Evolutionary conservation across 2,329 filamentous ascomycete genomes (phyloP), one percentile per base, ranked within the genome.

Genomic region (Fusarium sp.): DNA sequence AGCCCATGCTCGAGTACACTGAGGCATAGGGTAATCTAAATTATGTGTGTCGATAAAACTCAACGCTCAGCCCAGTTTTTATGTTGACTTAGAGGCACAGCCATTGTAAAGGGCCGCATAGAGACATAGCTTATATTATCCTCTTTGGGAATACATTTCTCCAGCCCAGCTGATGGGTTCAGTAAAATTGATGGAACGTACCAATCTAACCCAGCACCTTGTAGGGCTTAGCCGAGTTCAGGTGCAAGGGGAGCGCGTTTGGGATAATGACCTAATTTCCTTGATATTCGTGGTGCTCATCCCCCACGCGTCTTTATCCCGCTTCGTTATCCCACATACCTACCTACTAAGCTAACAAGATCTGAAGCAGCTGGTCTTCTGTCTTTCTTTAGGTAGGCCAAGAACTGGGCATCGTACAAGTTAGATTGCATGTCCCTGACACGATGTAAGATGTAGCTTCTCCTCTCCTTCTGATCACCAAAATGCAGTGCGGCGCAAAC

Each of bases 221-320:
- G 42, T 65, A 65, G 55, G 62, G 62, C 62, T 65, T 65, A 65
- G 64, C 36, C 62, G 44, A 68, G 49, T 45, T 59, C 23, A 18
- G 37, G 34, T 40, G 30, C 44, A 58, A 64, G 59, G 61, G 58
- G 30, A 15, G 38, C 16, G 45, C 44, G 38, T 44, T 18, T 65
- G 37, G 31, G 60, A 59, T 51, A 52, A 52, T 64, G 52, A 41
- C 52, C 52, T 59, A 64, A 64, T 64, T 59, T 64, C 60, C 59
- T 51, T 59, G 34, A 16, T 42, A 34, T 20, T 64, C 30, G 50
- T 63, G 23, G 23, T 23, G 23, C 23, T 6, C 23, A 23, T 23
- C 23, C 60, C 58, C 37, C 58, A 65, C 46, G 53, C 60, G 46
- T 47, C 23, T 7, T 54, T 30, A 65, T 64, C 61, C 61, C 61